Percentiles rank a stretch among this genome's conserved stretches.
phyloP scores from a whole-genome alignment of 768 basidiomycete genomes.

The Macrolepiota dolichaula region DNA sequence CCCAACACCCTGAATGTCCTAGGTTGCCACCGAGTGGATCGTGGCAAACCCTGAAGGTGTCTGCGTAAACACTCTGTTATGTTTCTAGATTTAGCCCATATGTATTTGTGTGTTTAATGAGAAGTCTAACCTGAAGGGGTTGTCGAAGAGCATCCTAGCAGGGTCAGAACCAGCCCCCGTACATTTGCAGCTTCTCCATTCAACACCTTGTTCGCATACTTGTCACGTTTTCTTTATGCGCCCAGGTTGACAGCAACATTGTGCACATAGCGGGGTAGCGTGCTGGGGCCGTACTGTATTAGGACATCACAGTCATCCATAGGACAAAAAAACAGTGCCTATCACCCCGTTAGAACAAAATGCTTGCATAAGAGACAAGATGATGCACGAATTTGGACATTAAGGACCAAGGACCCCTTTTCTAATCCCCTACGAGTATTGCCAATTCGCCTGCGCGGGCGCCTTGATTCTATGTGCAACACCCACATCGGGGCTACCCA shows the following conservation, averaged over 20 bases:
- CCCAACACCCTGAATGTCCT: slow-evolving; percentile 79
- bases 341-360: neutral
- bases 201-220: slow-evolving; percentile 43
- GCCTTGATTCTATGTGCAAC: slow-evolving; percentile 71
- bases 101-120: neutral
- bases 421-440: slow-evolving; percentile 51
- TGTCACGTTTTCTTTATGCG: slow-evolving; percentile 39
- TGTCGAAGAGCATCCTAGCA: slow-evolving; percentile 56
- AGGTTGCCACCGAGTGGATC: slow-evolving; percentile 76
- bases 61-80: slow-evolving; percentile 66
- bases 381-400: slow-evolving; percentile 61
- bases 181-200: slow-evolving; percentile 25
- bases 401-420: slow-evolving; percentile 46
- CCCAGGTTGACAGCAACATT: slow-evolving; percentile 51
- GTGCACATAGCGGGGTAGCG: slow-evolving; percentile 74
- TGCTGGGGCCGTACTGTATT: slow-evolving; percentile 63
- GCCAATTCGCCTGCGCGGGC: slow-evolving; percentile 75
- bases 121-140: slow-evolving; percentile 65
- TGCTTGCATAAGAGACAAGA: neutral
- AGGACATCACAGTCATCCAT: slow-evolving; percentile 83
- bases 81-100: neutral
- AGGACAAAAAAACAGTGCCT: slow-evolving; percentile 88
- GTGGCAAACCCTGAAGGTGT: slow-evolving; percentile 80
- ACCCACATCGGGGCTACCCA: slow-evolving; percentile 64
- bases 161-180: slow-evolving; percentile 84